phyloP scores from a whole-genome alignment of 371 early-diverging fungal genomes.

The Mucor indicus region DNA sequence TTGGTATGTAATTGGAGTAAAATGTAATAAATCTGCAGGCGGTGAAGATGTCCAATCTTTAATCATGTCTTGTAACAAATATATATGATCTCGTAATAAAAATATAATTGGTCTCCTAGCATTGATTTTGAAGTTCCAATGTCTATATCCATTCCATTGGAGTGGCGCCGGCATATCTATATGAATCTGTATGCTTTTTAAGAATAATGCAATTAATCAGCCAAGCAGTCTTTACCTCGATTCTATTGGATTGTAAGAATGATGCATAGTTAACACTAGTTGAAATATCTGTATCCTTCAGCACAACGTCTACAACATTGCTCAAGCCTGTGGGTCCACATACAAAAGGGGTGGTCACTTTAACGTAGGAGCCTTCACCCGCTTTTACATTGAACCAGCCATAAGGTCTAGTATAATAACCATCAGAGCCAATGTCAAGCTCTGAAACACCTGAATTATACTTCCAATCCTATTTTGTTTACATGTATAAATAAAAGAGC shows the following conservation, averaged over 20 bases:
- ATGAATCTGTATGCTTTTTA: background rate
- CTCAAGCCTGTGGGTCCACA: constrained; percentile 53
- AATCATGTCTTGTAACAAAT: constrained; percentile 70
- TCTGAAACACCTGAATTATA: constrained; percentile 36
- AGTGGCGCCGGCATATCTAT: constrained; percentile 68
- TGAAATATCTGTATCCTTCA: constrained; percentile 50
- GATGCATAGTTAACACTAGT: constrained; percentile 76
- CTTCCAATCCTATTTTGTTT: constrained; percentile 65
- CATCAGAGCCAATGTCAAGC: constrained; percentile 39
- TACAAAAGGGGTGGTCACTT: constrained; percentile 63
- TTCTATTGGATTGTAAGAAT: constrained; percentile 46
- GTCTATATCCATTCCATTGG: constrained; percentile 75
- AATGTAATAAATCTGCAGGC: constrained; percentile 57
- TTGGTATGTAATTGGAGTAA: constrained; percentile 70
- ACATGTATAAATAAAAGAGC: background rate
- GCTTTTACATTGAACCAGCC: constrained; percentile 81
- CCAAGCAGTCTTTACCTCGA: constrained; percentile 60
- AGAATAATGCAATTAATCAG: background rate
- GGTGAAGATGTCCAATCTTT: constrained; percentile 71
- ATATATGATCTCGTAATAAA: constrained; percentile 82
- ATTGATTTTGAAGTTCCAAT: constrained; percentile 60
- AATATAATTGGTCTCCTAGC: constrained; percentile 48
- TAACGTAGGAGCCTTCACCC: constrained; percentile 49
- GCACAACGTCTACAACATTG: constrained; percentile 46
- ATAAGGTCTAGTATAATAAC: constrained; percentile 59